Conservation (phyloP, 2,329 filamentous ascomycete genomes). For the Penicillium sp. region DNA sequence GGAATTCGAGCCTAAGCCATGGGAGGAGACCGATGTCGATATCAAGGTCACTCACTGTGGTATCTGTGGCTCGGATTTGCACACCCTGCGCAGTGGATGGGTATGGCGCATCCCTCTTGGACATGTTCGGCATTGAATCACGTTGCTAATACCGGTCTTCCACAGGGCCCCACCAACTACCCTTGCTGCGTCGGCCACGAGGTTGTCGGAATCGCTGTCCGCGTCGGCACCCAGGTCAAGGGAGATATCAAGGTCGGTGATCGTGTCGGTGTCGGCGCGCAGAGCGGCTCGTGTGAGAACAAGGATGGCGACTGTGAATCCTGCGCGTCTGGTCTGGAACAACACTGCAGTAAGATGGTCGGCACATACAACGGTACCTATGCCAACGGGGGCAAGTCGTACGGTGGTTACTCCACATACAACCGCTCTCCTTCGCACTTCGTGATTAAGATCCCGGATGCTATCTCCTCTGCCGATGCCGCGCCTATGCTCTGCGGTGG, state of each 20-base stretch:
- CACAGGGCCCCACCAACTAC: constrained; percentile 33
- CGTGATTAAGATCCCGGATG: constrained; percentile 54
- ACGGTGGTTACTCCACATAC: constrained; percentile 64
- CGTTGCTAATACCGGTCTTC: neutral
- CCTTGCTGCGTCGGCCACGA: constrained; percentile 61
- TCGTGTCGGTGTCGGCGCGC: constrained; percentile 56
- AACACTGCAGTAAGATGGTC: constrained; percentile 27
- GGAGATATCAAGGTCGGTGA: constrained; percentile 33
- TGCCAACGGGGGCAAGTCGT: constrained; percentile 57
- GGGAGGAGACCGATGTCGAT: constrained; percentile 63
- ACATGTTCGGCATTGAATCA: neutral
- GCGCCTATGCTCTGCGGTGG: constrained; percentile 75
- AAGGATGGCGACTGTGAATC: constrained; percentile 49
- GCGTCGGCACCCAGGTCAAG: constrained; percentile 50
- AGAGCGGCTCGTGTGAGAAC: constrained; percentile 52
- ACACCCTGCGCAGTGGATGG: constrained; percentile 53
- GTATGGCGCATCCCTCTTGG: constrained; percentile 14
- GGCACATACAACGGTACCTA: constrained; percentile 30
- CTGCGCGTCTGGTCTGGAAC: constrained; percentile 44
- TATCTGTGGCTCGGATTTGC: constrained; percentile 62
- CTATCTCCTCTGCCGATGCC: constrained; percentile 46
- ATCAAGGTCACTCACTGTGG: constrained; percentile 63
- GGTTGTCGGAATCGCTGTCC: constrained; percentile 59
- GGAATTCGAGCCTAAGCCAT: constrained; percentile 60
- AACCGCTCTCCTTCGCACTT: constrained; percentile 58